A percentile compares a stretch with the other conserved stretches of the same genome.
These are phyloP conservation scores for Heliosperma pusillum DNA, from an alignment of 148 eudicot genomes.

Conservation along the genomic window DNA sequence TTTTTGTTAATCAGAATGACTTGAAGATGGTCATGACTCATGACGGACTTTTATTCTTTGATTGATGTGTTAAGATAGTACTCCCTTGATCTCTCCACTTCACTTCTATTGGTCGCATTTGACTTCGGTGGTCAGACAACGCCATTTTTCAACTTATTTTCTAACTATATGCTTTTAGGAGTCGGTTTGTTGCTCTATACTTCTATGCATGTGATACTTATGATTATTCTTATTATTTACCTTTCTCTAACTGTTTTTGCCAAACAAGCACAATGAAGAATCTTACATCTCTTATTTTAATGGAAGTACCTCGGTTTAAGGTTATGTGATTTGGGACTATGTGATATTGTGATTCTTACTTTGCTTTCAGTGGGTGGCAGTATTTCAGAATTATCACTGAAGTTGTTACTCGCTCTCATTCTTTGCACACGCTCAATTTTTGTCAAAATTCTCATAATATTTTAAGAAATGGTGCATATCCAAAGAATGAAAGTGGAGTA, in stretches of 20 bases:
- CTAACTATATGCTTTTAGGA: not conserved
- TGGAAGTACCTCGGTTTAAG: not conserved
- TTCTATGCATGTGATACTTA: not conserved
- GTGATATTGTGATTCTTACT: not conserved
- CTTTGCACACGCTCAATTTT: not conserved
- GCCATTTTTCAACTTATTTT: not conserved
- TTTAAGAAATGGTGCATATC: not conserved
- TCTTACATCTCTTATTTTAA: not conserved
- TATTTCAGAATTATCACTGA: not conserved
- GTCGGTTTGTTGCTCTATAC: not conserved
- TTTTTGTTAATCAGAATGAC: not conserved
- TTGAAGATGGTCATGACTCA: constrained; percentile 1
- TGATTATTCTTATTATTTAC: not conserved
- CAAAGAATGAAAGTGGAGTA: not conserved
- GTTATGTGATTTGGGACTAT: not conserved
- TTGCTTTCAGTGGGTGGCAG: not conserved
- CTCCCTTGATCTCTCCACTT: not conserved
- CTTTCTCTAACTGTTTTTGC: not conserved
- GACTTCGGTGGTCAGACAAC: not conserved
- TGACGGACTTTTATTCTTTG: not conserved
- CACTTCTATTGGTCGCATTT: not conserved
- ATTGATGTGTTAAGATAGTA: not conserved
- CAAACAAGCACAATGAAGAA: not conserved
- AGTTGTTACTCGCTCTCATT: not conserved
- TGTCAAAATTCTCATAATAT: not conserved